Conservation (phyloP, 345 rosid species). For the Gossypium longicalyx region DNA sequence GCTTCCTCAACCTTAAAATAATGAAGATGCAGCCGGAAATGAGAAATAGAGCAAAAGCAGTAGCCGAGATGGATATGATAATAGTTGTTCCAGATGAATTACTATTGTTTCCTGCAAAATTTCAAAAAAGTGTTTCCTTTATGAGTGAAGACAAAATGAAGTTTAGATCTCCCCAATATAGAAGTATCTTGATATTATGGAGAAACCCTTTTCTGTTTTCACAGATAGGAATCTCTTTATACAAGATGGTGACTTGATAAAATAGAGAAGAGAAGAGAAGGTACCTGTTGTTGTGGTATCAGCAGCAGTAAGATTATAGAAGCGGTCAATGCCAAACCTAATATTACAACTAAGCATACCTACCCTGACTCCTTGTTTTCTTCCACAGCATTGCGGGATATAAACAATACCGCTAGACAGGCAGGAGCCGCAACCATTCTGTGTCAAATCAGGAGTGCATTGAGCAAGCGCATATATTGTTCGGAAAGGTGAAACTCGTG, state of each 20-base stretch:
- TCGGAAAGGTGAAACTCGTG: neutral
- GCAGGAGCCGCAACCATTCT: neutral
- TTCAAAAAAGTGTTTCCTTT: neutral
- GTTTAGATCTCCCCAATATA: neutral
- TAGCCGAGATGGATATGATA: neutral
- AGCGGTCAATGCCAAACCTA: neutral
- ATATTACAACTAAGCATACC: neutral
- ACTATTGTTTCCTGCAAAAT: slow-evolving; percentile 15
- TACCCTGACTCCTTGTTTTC: neutral
- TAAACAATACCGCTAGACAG: neutral
- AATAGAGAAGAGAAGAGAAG: neutral
- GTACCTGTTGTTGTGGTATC: neutral
- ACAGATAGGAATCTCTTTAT: neutral
- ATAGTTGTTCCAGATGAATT: slow-evolving; percentile 9
- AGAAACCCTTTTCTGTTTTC: neutral
- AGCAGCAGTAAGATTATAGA: neutral
- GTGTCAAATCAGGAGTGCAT: neutral
- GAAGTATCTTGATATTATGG: neutral
- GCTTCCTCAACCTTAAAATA: slow-evolving; percentile 16
- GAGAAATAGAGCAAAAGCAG: slow-evolving; percentile 4
- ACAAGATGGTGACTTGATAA: neutral
- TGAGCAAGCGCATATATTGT: neutral
- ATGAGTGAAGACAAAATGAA: neutral
- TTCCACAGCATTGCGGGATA: neutral
- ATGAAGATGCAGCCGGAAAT: neutral